Base-by-base conservation (phyloP, 78 protist species). In the Parvularia atlantis region DNA sequence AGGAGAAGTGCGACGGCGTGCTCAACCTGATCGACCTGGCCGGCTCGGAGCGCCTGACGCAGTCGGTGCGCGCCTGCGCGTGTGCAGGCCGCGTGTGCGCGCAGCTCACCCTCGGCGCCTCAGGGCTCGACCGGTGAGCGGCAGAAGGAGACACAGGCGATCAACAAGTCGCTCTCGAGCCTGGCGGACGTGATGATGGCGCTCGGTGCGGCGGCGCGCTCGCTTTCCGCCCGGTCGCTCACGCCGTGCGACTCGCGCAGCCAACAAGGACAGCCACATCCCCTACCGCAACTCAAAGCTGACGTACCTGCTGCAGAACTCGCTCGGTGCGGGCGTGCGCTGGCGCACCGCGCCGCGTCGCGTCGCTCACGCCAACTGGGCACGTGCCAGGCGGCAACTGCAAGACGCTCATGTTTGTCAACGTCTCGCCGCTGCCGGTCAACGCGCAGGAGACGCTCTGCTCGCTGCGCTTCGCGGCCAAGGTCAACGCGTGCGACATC, bases 171-270 rank as follows among this genome's bases (percentile, higher is more conserved):
- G 43, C 82, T 95, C 26, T 46, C 74, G 31, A 48, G 77, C 41
- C 89, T 95, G 26, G 84, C 86, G n/a, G 76, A 89, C 56, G 93
- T 88, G 41, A 88, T 91, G 35, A 52, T 77, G n/a, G 92, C 96
- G 17, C 78, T 93, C 39, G 48, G 36, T n/a, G n/a, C n/a, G n/a
- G n/a, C n/a, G n/a, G n/a, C n/a, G n/a, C n/a, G n/a, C n/a, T n/a
- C n/a, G n/a, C n/a, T n/a, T n/a, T n/a, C n/a, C n/a, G n/a, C n/a
- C n/a, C n/a, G n/a, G n/a, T n/a, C n/a, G n/a, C n/a, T n/a, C n/a
- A n/a, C n/a, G n/a, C n/a, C n/a, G n/a, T n/a, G n/a, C n/a, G n/a
- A n/a, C n/a, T n/a, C n/a, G n/a, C n/a, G n/a, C n/a, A n/a, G 28
- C 60, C 36, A 54, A 6, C 60, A 22, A 28, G 28, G 36, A 9